Evolutionary conservation across 2,329 filamentous ascomycete genomes (phyloP).

Genomic region (Onygena corvina): DNA sequence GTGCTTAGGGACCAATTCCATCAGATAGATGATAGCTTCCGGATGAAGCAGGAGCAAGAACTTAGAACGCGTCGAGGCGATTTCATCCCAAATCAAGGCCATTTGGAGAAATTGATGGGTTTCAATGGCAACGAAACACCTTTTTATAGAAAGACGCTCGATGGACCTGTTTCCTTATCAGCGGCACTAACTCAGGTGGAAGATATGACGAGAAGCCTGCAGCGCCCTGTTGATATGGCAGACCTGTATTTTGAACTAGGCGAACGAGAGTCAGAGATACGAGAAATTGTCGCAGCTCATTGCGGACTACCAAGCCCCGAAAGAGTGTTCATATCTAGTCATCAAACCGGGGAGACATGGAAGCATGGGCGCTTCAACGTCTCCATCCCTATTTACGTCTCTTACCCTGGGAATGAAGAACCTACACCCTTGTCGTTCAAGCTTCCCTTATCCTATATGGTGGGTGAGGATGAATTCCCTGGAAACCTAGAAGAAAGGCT

Average conservation of each 20-base stretch:
- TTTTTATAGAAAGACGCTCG: not conserved
- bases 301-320: conserved; percentile 11
- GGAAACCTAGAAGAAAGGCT: conserved; percentile 18
- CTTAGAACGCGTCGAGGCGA: too few species aligned
- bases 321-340: conserved; percentile 10
- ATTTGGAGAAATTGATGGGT: too few species aligned
- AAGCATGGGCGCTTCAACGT: conserved; percentile 14
- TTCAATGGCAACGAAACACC: too few species aligned
- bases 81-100: too few species aligned
- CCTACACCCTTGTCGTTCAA: conserved; percentile 11
- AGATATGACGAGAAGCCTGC: conserved; percentile 12
- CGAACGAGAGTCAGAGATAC: conserved; percentile 8
- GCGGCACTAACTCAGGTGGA: conserved; percentile 8
- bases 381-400: conserved; percentile 13
- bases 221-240: conserved; percentile 9
- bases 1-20: not conserved
- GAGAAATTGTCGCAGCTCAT: conserved; percentile 12
- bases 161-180: conserved; percentile 11
- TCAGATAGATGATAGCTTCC: too few species aligned
- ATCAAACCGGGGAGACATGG: conserved; percentile 10
- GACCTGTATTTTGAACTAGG: conserved; percentile 8
- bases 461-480: conserved; percentile 16
- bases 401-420: conserved; percentile 1
- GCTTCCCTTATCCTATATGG: conserved; percentile 14
- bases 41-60: too few species aligned